phyloP scores from a whole-genome alignment of 208 protist species.

The Crithidia sp. region DNA sequence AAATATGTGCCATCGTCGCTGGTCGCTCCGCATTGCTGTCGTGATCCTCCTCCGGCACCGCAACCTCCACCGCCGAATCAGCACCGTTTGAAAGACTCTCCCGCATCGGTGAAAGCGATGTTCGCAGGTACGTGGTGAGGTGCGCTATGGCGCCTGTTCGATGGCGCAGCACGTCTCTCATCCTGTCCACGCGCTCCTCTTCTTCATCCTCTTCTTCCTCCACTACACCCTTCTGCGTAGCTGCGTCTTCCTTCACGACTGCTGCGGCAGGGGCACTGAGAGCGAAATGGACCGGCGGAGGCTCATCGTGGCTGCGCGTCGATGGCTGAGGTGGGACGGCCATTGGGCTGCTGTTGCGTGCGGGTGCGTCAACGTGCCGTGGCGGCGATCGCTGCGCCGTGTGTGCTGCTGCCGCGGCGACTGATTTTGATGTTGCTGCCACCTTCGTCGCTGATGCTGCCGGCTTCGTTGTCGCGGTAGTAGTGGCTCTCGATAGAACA shows the following conservation, averaged over 20 bases:
- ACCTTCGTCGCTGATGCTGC: too few species aligned
- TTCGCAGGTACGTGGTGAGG: conserved; percentile 11
- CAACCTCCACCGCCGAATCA: not conserved
- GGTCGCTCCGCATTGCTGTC: conserved; percentile 8
- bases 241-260: not conserved
- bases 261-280: not conserved
- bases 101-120: conserved; percentile 3
- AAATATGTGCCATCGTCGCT: conserved; percentile 31
- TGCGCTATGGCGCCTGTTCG: conserved; percentile 15
- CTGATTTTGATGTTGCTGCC: too few species aligned
- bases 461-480: too few species aligned
- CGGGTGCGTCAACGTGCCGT: too few species aligned
- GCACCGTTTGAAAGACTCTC: not conserved
- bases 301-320: not conserved
- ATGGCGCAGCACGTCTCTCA: conserved; percentile 14
- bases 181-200: not conserved
- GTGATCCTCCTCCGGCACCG: not conserved
- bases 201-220: not conserved
- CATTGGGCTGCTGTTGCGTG: not conserved
- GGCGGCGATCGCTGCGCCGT: not conserved
- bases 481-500: too few species aligned
- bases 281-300: not conserved
- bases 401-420: not conserved
- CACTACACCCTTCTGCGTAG: too few species aligned
- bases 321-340: not conserved